These are phyloP conservation scores for Corymbia maculata DNA, from an alignment of 345 rosid genomes.

Conservation along the genomic window DNA sequence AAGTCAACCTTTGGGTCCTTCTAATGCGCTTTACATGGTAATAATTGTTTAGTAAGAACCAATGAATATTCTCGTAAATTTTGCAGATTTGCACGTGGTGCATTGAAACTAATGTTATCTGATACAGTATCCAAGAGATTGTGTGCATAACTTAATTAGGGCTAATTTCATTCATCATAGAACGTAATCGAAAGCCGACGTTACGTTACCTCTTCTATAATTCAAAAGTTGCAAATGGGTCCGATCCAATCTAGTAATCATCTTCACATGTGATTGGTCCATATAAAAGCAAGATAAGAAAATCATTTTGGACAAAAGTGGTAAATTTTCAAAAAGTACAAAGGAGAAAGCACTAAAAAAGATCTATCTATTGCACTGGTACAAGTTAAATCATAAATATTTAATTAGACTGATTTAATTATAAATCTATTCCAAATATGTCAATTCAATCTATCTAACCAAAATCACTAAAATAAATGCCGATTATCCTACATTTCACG, in stretches of 20 bases:
- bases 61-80: background rate
- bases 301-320: background rate
- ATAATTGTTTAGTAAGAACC: background rate
- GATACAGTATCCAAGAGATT: background rate
- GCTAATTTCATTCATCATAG: background rate
- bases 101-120: background rate
- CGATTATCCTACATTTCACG: no score
- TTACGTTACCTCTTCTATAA: background rate
- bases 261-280: background rate
- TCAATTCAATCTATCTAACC: no score
- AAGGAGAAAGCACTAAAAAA: background rate
- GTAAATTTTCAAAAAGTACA: background rate
- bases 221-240: background rate
- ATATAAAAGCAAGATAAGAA: background rate
- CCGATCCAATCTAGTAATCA: background rate
- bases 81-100: background rate
- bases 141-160: background rate
- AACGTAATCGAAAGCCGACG: background rate
- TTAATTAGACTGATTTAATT: no score
- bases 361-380: rapidly evolving
- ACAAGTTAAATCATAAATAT: no score
- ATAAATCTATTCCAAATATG: no score
- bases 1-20: background rate
- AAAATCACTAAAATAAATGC: background rate
- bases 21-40: background rate